Evolutionary conservation across 768 basidiomycete species (phyloP).

Genomic region (Boletus barrowsii): DNA sequence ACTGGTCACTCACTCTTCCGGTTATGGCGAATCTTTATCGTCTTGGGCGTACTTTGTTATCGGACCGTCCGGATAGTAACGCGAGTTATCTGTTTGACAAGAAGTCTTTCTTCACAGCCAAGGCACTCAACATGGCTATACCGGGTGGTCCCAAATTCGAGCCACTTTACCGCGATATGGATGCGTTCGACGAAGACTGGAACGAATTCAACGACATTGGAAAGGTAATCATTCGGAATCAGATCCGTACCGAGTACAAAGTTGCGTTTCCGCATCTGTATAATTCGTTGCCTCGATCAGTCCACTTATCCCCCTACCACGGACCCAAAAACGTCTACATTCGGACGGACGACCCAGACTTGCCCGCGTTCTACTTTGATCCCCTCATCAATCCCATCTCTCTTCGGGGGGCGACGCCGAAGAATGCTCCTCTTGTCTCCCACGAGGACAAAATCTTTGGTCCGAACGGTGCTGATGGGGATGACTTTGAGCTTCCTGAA

Average conservation of each 20-base stretch:
- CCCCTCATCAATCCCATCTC: conserved; percentile 98
- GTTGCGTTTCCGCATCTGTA: conserved; percentile 99
- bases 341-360: conserved; percentile 98
- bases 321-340: conserved; percentile 97
- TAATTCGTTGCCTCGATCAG: conserved; percentile 94
- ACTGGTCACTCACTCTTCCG: conserved; percentile 90
- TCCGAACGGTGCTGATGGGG: conserved; percentile 78
- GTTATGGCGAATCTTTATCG: conserved; percentile 97
- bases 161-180: conserved; percentile 95
- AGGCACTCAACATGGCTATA: conserved; percentile 94
- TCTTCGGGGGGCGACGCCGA: conserved; percentile 77
- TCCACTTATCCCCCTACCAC: conserved; percentile 90
- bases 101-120: conserved; percentile 96
- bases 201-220: conserved; percentile 99
- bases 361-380: conserved; percentile 99
- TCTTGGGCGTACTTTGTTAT: conserved; percentile 88
- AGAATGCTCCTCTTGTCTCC: conserved; percentile 76
- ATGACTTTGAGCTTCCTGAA: conserved; percentile 84
- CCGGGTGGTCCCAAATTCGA: conserved; percentile 99
- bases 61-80: conserved; percentile 89
- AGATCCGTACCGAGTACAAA: conserved; percentile 98
- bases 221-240: conserved; percentile 98
- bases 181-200: conserved; percentile 97
- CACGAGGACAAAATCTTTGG: conserved; percentile 95
- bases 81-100: conserved; percentile 95